Evolutionary conservation across 108 stramenopile species (phyloP).

Genomic region (Cyclotella sp.): DNA sequence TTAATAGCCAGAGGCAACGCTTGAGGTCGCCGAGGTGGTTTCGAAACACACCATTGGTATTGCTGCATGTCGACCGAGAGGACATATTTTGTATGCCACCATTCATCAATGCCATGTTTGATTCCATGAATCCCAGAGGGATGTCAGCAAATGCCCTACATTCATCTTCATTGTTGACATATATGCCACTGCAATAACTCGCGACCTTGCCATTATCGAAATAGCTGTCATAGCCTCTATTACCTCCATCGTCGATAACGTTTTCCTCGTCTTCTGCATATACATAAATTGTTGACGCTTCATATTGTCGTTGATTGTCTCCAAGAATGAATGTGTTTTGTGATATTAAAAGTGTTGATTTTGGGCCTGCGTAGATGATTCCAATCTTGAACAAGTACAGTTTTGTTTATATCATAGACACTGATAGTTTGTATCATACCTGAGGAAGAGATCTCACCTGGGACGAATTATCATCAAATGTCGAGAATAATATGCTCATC

Average conservation of each 20-base stretch:
- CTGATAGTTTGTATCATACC: background rate
- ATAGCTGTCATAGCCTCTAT: constrained; percentile 12
- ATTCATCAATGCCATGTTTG: background rate
- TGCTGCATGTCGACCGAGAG: background rate
- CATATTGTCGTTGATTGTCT: background rate
- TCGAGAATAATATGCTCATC: constrained; percentile 9
- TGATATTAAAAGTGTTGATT: constrained; percentile 1
- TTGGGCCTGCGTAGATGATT: constrained; percentile 9
- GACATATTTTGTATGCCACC: background rate
- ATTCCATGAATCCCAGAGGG: background rate
- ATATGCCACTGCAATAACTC: constrained; percentile 15
- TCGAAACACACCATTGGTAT: constrained; percentile 4
- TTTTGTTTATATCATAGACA: background rate
- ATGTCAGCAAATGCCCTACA: background rate
- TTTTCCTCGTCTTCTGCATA: constrained; percentile 1
- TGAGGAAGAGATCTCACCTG: background rate
- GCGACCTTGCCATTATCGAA: background rate
- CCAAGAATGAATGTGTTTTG: constrained; percentile 23
- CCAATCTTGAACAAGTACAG: constrained; percentile 5
- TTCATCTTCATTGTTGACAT: constrained; percentile 25
- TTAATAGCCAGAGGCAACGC: constrained; percentile 5
- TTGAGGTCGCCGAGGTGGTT: constrained; percentile 8
- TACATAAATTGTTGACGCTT: constrained; percentile 6
- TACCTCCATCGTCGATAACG: constrained; percentile 3
- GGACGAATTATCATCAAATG: constrained; percentile 15